phyloP scores from a whole-genome alignment of 2,329 filamentous ascomycete genomes.

The Byssochlamys sp. region DNA sequence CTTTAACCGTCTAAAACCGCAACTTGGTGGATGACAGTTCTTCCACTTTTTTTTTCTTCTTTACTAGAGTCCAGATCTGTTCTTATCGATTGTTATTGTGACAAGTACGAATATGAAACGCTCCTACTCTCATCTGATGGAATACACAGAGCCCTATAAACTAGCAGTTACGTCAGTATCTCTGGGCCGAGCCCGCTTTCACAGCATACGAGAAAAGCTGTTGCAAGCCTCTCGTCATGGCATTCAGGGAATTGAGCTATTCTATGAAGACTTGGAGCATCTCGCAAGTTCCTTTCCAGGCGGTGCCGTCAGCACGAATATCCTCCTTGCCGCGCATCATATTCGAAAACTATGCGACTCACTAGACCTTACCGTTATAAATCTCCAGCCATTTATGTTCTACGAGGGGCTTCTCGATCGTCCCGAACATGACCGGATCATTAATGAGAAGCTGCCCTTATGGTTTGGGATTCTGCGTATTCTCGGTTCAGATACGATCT shows the following conservation, averaged over 20 bases:
- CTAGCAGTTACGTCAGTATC: constrained; percentile 64
- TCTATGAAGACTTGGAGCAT: constrained; percentile 62
- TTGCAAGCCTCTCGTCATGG: constrained; percentile 54
- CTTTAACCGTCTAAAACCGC: not conserved
- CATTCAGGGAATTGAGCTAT: constrained; percentile 61
- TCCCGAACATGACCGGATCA: constrained; percentile 42
- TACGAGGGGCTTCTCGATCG: constrained; percentile 61
- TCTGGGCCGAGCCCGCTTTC: constrained; percentile 59
- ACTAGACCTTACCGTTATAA: constrained; percentile 19
- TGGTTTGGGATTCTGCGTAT: constrained; percentile 57
- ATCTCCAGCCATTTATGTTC: constrained; percentile 63
- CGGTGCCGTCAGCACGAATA: constrained; percentile 25
- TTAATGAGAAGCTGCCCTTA: constrained; percentile 49
- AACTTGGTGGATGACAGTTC: not conserved
- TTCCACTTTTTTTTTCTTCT: not conserved
- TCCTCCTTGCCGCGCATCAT: constrained; percentile 48
- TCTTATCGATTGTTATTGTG: not conserved
- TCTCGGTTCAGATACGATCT: constrained; percentile 58
- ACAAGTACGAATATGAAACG: not conserved
- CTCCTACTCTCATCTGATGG: not conserved
- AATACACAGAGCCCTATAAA: not conserved
- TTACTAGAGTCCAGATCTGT: not conserved
- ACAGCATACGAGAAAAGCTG: constrained; percentile 55
- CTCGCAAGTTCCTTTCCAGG: constrained; percentile 43
- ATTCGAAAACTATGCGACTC: constrained; percentile 40